A percentile compares a stretch with the other conserved stretches of the same genome.
phyloP scores from a whole-genome alignment of 1,284 basidiomycete genomes.

The Papiliotrema laurentii region DNA sequence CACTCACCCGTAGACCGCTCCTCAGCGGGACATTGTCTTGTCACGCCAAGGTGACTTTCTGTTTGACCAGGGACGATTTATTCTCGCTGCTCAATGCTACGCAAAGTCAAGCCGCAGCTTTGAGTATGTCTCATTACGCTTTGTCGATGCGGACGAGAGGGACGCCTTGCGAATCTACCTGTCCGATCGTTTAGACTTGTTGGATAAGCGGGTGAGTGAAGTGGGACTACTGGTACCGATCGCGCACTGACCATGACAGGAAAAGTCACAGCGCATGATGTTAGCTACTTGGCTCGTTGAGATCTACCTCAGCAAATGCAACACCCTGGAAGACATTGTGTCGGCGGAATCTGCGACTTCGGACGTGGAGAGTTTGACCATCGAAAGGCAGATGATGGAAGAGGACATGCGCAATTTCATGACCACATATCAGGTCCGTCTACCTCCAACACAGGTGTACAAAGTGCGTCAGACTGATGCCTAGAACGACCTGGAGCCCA shows the following conservation, averaged over 20 bases:
- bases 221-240: slow-evolving; percentile 2
- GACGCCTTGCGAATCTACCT: slow-evolving; percentile 90
- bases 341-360: slow-evolving; percentile 71
- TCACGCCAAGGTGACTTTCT: slow-evolving; percentile 80
- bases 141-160: slow-evolving; percentile 84
- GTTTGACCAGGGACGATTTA: slow-evolving; percentile 75
- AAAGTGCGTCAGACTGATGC: background rate
- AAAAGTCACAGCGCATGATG: slow-evolving; percentile 92
- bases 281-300: slow-evolving; percentile 98
- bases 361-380: slow-evolving; percentile 77
- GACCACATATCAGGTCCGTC: slow-evolving; percentile 75
- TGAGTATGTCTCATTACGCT: slow-evolving; percentile 87
- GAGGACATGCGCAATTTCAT: slow-evolving; percentile 91
- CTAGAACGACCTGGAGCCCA: slow-evolving; percentile 76
- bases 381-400: slow-evolving; percentile 78
- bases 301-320: slow-evolving; percentile 94
- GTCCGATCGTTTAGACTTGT: slow-evolving; percentile 78
- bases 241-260: no score
- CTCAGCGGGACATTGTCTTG: slow-evolving; percentile 79
- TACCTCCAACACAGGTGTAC: background rate
- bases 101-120: slow-evolving; percentile 83
- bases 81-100: slow-evolving; percentile 87
- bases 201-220: slow-evolving; percentile 63
- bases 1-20: slow-evolving; percentile 58
- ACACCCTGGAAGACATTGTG: slow-evolving; percentile 79